Evolutionary conservation across 345 rosid genomes (phyloP).

Genomic region (Triadica sebifera): DNA sequence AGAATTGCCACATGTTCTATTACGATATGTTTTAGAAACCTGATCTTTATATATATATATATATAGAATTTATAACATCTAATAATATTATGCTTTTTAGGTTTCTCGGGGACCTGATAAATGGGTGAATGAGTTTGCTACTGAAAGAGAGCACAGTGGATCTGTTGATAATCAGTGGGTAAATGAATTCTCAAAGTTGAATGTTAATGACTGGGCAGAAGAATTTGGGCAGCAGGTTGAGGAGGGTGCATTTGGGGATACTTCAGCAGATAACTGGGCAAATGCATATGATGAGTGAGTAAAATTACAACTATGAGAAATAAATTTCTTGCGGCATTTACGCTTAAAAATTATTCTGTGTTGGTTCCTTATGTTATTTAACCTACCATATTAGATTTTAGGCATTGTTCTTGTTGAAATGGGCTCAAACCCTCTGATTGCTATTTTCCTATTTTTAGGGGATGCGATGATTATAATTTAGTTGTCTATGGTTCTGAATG

Average conservation of each 20-base stretch:
- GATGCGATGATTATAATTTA: background rate
- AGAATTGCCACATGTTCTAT: background rate
- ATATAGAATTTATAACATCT: background rate
- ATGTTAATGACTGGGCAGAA: constrained; percentile 89
- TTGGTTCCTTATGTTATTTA: background rate
- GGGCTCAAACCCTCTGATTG: background rate
- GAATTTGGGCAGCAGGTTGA: constrained; percentile 75
- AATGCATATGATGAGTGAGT: constrained; percentile 95
- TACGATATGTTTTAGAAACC: background rate
- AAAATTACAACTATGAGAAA: constrained; percentile 16
- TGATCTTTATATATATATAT: background rate
- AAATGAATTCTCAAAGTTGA: constrained; percentile 90
- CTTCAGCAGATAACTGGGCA: constrained; percentile 78
- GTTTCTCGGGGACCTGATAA: constrained; percentile 49
- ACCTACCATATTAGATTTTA: background rate
- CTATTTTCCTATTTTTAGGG: background rate
- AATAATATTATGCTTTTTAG: constrained; percentile 1
- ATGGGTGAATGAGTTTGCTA: constrained; percentile 83
- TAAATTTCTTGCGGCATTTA: background rate
- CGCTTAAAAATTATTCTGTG: background rate
- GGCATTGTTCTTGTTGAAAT: background rate
- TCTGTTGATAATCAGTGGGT: constrained; percentile 82
- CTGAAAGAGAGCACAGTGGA: constrained; percentile 54
- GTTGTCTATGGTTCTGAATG: background rate
- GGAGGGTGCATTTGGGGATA: constrained; percentile 64